A percentile compares a stretch with the other conserved stretches of the same genome.
Evolutionary conservation across 75 land plant genomes (phyloP).

Genomic region (Sequoia sempervirens): DNA sequence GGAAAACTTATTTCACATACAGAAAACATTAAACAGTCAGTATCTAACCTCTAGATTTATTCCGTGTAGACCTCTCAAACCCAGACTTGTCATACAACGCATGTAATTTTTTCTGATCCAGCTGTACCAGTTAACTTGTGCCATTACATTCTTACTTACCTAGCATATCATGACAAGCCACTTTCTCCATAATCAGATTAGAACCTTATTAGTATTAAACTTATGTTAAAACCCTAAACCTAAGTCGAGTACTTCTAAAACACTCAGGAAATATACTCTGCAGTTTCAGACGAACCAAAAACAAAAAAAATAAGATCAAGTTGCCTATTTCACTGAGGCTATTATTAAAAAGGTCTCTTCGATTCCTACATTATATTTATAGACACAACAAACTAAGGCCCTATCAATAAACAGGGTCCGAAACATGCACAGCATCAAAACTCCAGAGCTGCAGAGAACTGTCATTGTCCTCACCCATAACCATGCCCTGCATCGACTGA

Average conservation of each 20-base stretch:
- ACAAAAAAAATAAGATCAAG: background rate
- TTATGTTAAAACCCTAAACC: background rate
- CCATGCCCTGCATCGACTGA: slow-evolving; percentile 1
- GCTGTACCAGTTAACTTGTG: background rate
- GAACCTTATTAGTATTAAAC: background rate
- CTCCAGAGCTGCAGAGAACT: background rate
- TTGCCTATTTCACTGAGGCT: background rate
- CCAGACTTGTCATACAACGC: background rate
- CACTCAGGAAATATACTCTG: background rate
- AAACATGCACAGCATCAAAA: slow-evolving; percentile 6
- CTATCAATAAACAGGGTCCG: background rate
- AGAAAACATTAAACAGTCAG: background rate
- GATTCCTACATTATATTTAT: background rate
- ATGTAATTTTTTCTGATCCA: background rate
- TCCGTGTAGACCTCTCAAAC: background rate
- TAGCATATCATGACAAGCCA: background rate
- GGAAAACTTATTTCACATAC: background rate
- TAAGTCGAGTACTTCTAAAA: background rate
- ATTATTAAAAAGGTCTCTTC: background rate
- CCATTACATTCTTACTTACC: background rate
- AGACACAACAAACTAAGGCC: background rate
- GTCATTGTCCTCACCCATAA: slow-evolving; percentile 1
- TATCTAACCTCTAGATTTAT: background rate
- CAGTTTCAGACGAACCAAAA: background rate
- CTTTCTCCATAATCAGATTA: background rate